Percentiles rank a stretch among this genome's conserved stretches.
These are phyloP conservation scores for Trichophyton mentagrophytes DNA, from an alignment of 2,329 filamentous ascomycete species.

Conservation along the genomic window DNA sequence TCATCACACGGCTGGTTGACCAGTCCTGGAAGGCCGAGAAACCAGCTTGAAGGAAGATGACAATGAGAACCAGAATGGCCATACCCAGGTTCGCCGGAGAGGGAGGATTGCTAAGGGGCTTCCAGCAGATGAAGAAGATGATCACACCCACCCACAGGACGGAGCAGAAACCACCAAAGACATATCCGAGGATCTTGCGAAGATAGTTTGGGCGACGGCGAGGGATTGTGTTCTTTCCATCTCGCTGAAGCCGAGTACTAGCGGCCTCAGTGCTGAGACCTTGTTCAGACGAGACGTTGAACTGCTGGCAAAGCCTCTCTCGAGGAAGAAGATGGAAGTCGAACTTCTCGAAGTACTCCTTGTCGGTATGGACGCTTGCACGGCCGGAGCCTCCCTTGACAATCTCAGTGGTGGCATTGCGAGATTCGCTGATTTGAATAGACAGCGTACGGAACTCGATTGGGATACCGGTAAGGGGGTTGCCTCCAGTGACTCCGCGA, in stretches of 20 bases:
- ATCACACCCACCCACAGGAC: slow-evolving; percentile 57
- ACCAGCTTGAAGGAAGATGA: slow-evolving; percentile 55
- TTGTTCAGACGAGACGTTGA: slow-evolving; percentile 42
- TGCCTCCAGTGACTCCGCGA: slow-evolving; percentile 7
- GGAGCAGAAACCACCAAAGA: slow-evolving; percentile 65
- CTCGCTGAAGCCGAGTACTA: slow-evolving; percentile 42
- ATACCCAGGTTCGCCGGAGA: slow-evolving; percentile 57
- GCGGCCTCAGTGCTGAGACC: slow-evolving; percentile 51
- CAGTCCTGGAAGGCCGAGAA: slow-evolving; percentile 65
- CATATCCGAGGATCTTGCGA: slow-evolving; percentile 51
- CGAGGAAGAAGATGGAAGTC: slow-evolving; percentile 54
- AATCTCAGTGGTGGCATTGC: slow-evolving; percentile 20
- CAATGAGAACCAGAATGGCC: slow-evolving; percentile 57
- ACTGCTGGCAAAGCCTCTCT: slow-evolving; percentile 46
- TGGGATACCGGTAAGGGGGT: slow-evolving; percentile 18
- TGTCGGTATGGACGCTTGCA: slow-evolving; percentile 22
- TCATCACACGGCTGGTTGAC: slow-evolving; percentile 65
- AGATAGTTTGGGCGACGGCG: slow-evolving; percentile 50
- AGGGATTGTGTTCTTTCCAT: slow-evolving; percentile 56
- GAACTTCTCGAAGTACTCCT: slow-evolving; percentile 46
- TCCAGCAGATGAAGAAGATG: slow-evolving; percentile 66
- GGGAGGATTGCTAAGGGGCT: slow-evolving; percentile 60
- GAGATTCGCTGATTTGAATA: slow-evolving; percentile 28
- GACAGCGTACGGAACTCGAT: slow-evolving; percentile 30
- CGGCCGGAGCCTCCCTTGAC: slow-evolving; percentile 12